phyloP scores from a whole-genome alignment of 768 basidiomycete species.

The Leccinum imitatum region DNA sequence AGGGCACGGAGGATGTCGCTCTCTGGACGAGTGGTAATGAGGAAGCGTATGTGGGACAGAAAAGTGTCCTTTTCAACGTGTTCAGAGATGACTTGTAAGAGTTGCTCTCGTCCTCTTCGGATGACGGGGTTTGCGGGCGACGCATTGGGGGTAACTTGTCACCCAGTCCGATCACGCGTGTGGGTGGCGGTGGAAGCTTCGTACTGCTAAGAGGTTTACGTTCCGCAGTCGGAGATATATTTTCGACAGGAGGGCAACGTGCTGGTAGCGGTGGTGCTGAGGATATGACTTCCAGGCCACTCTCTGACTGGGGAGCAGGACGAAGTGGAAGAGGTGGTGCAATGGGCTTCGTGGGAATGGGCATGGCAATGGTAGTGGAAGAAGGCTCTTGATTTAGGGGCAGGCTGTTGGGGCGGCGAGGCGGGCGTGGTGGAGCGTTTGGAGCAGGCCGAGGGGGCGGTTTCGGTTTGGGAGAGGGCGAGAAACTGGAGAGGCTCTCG shows the following conservation, averaged over 20 bases:
- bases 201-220: slow-evolving; percentile 29
- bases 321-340: slow-evolving; percentile 45
- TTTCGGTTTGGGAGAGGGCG: slow-evolving; percentile 18
- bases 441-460: slow-evolving; percentile 23
- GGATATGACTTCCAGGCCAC: neutral
- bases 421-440: slow-evolving; percentile 22
- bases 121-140: slow-evolving; percentile 39
- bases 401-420: slow-evolving; percentile 14
- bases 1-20: no score
- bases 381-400: neutral
- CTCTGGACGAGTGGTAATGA: no score
- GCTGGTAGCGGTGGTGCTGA: slow-evolving; percentile 36
- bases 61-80: no score
- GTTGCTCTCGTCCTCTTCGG: slow-evolving; percentile 44
- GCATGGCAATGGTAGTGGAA: neutral
- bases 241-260: slow-evolving; percentile 31
- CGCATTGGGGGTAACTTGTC: slow-evolving; percentile 69
- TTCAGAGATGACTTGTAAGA: no score
- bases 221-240: slow-evolving; percentile 20
- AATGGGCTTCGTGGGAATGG: slow-evolving; percentile 20
- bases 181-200: slow-evolving; percentile 70
- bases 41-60: no score
- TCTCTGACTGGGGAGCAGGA: slow-evolving; percentile 14
- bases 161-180: slow-evolving; percentile 65
- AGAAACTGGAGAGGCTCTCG: slow-evolving; percentile 14